Conservation (phyloP, 306 rosid species). For the Sphenostylis stenocarpa region DNA sequence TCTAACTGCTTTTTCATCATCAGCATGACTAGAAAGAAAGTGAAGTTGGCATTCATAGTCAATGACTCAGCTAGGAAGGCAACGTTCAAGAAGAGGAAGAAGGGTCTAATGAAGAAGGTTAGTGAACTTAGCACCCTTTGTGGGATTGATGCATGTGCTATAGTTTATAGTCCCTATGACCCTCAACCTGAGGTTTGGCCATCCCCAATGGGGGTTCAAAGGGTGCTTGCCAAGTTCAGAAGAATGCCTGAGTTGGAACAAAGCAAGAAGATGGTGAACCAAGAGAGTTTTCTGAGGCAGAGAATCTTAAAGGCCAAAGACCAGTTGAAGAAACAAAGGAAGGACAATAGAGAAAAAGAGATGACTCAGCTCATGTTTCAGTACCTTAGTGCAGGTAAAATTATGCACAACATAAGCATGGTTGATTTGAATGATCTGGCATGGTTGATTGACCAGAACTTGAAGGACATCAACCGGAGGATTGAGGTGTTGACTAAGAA, state of each 20-base stretch:
- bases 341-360: conserved; percentile 46
- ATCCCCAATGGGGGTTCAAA: conserved; percentile 33
- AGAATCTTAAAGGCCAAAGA: conserved; percentile 44
- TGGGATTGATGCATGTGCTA: conserved; percentile 48
- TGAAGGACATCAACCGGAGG: conserved; percentile 47
- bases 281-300: conserved; percentile 45
- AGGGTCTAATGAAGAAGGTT: conserved; percentile 48
- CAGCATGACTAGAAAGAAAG: conserved; percentile 53
- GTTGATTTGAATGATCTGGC: conserved; percentile 46
- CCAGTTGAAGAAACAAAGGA: conserved; percentile 40
- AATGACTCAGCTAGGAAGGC: conserved; percentile 50
- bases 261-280: conserved; percentile 55
- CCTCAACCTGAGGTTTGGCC: conserved; percentile 60
- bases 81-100: conserved; percentile 54
- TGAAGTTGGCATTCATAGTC: conserved; percentile 47
- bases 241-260: conserved; percentile 48
- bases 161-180: conserved; percentile 47
- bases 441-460: conserved; percentile 46
- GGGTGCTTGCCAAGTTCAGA: conserved; percentile 35
- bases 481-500: conserved; percentile 35
- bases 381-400: conserved; percentile 40
- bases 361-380: conserved; percentile 49
- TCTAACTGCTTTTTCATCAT: neutral
- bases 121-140: conserved; percentile 51
- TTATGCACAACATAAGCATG: conserved; percentile 40